phyloP scores from a whole-genome alignment of 106 monocot species.

The Xerophyta viscosa region DNA sequence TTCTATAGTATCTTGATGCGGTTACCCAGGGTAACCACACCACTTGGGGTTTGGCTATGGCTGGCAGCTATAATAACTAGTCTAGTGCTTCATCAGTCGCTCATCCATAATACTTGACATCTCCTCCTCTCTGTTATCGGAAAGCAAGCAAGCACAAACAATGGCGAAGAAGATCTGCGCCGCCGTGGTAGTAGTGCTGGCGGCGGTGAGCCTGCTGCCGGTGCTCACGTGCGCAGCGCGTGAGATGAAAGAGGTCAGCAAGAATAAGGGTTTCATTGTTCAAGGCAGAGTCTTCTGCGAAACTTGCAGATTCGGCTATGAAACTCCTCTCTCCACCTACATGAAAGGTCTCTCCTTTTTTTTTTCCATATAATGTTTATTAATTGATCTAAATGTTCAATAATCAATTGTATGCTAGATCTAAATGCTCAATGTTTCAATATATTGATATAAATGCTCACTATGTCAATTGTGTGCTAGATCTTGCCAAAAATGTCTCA shows the following conservation, averaged over 20 bases:
- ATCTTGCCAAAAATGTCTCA: too few relatives aligned
- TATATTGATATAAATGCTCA: too few relatives aligned
- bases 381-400: background rate
- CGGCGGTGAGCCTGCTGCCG: constrained; percentile 14
- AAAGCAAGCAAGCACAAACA: background rate
- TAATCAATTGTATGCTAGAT: background rate
- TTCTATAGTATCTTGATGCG: too few relatives aligned
- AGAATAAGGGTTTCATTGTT: constrained; percentile 30
- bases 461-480: too few relatives aligned
- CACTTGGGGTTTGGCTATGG: too few relatives aligned
- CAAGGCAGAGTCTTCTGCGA: constrained; percentile 83
- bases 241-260: background rate
- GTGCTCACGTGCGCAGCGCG: constrained; percentile 17
- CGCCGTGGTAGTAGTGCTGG: background rate
- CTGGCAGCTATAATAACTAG: too few relatives aligned
- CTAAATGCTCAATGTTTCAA: too few relatives aligned
- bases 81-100: background rate
- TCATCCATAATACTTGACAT: background rate
- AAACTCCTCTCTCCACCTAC: constrained; percentile 83
- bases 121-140: background rate
- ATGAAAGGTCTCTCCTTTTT: background rate
- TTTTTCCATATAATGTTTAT: background rate
- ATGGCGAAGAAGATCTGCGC: constrained; percentile 18
- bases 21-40: too few relatives aligned
- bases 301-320: constrained; percentile 70